These are phyloP conservation scores for Aspergillus terreus DNA, from an alignment of 2,329 filamentous ascomycete genomes.

Conservation along the genomic window DNA sequence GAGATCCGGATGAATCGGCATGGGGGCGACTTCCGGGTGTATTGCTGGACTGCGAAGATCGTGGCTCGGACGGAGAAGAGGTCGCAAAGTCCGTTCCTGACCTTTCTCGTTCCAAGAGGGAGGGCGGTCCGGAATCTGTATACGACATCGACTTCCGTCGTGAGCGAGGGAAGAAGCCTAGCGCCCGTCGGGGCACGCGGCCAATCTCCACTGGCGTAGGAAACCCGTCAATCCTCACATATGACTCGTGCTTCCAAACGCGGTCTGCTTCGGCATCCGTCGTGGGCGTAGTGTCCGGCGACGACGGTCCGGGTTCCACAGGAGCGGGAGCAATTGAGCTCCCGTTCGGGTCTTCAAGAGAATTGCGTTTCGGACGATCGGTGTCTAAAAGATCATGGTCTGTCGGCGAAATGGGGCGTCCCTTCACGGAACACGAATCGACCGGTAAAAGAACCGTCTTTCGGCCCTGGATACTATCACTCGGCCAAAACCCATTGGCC, in stretches of 20 bases:
- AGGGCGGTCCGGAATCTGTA: slow-evolving; percentile 55
- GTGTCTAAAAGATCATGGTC: slow-evolving; percentile 24
- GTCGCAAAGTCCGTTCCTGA: slow-evolving; percentile 26
- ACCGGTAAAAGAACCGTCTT: slow-evolving; percentile 81
- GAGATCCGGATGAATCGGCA: slow-evolving; percentile 22
- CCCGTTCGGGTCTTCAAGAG: slow-evolving; percentile 30
- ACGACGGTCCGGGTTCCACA: slow-evolving; percentile 2
- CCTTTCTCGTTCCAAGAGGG: slow-evolving; percentile 27
- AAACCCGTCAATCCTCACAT: slow-evolving; percentile 75
- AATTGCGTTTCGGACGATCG: slow-evolving; percentile 9
- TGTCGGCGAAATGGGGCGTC: slow-evolving; percentile 51
- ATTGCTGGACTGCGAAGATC: slow-evolving; percentile 21
- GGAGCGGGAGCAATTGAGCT: slow-evolving; percentile 31
- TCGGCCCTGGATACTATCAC: slow-evolving; percentile 81
- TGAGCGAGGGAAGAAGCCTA: slow-evolving; percentile 89
- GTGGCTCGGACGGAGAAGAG: slow-evolving; percentile 24
- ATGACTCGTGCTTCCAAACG: slow-evolving; percentile 82
- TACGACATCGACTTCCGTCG: slow-evolving; percentile 73
- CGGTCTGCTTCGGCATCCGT: slow-evolving; percentile 55
- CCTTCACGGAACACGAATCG: slow-evolving; percentile 81
- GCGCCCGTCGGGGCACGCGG: slow-evolving; percentile 70
- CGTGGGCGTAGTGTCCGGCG: slow-evolving; percentile 10
- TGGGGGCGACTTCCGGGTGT: slow-evolving; percentile 25
- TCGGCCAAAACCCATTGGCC: slow-evolving; percentile 91
- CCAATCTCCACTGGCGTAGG: slow-evolving; percentile 76